These are phyloP conservation scores for Eucalyptus camaldulensis DNA, from an alignment of 345 rosid genomes.

Conservation along the genomic window DNA sequence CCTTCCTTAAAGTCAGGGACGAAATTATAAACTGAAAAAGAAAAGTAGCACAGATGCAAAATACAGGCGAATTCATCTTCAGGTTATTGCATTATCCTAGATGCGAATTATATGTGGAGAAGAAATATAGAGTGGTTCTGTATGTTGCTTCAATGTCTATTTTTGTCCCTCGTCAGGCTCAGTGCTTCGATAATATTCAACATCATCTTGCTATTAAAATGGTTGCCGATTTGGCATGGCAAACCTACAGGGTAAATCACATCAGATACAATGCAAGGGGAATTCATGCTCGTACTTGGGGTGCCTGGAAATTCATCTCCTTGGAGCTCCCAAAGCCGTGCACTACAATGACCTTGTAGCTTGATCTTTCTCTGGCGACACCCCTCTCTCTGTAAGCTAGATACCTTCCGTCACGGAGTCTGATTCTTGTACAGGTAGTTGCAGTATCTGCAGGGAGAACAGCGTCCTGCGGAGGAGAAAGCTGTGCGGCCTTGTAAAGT, in stretches of 20 bases:
- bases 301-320: slow-evolving; percentile 69
- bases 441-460: neutral
- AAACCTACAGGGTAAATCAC: neutral
- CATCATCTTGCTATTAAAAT: neutral
- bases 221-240: neutral
- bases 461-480: neutral
- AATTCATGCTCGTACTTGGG: slow-evolving; percentile 33
- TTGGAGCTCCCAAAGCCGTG: slow-evolving; percentile 97
- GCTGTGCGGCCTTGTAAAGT: neutral
- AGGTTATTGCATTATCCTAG: neutral
- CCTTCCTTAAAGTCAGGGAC: neutral
- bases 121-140: neutral
- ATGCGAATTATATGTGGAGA: neutral
- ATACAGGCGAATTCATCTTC: neutral
- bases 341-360: slow-evolving; percentile 52
- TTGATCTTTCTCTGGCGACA: slow-evolving; percentile 41
- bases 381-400: slow-evolving; percentile 81
- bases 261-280: neutral
- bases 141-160: neutral
- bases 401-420: slow-evolving; percentile 65
- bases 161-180: neutral
- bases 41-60: neutral
- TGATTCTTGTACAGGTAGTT: slow-evolving; percentile 27
- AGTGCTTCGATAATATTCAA: neutral
- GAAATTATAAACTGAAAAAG: neutral